phyloP scores from a whole-genome alignment of 257 asterid genomes.

The Gynochthodes officinalis region DNA sequence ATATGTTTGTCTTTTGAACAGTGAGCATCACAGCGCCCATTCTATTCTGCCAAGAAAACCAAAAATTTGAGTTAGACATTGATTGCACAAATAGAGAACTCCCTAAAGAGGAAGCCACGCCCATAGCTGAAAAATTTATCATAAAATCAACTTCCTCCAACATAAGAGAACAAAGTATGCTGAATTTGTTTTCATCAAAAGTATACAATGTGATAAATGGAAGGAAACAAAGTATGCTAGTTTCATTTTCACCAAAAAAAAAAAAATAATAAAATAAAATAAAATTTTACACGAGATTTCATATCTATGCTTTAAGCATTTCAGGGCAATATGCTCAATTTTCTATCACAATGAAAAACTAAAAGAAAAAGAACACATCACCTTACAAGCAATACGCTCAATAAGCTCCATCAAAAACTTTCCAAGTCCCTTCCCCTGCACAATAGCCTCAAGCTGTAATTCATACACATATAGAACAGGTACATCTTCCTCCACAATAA shows the following conservation, averaged over 20 bases:
- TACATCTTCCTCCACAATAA: conserved; percentile 75
- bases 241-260: background rate
- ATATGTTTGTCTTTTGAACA: conserved; percentile 67
- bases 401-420: conserved; percentile 68
- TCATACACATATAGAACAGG: conserved; percentile 93
- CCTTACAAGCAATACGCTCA: conserved; percentile 81
- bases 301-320: background rate
- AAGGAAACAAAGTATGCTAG: background rate
- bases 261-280: no score
- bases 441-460: conserved; percentile 68
- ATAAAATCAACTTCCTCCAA: background rate
- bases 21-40: conserved; percentile 90
- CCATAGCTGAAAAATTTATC: background rate
- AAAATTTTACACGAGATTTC: background rate
- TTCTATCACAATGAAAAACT: background rate
- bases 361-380: conserved; percentile 16
- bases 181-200: background rate
- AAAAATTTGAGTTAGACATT: conserved; percentile 15
- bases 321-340: background rate
- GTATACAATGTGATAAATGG: background rate
- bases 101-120: background rate
- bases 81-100: no score
- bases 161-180: background rate
- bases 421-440: conserved; percentile 91
- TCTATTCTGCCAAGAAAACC: conserved; percentile 48